Conservation (phyloP, 2,329 filamentous ascomycete species). For the Sphaerostilbella broomeana region DNA sequence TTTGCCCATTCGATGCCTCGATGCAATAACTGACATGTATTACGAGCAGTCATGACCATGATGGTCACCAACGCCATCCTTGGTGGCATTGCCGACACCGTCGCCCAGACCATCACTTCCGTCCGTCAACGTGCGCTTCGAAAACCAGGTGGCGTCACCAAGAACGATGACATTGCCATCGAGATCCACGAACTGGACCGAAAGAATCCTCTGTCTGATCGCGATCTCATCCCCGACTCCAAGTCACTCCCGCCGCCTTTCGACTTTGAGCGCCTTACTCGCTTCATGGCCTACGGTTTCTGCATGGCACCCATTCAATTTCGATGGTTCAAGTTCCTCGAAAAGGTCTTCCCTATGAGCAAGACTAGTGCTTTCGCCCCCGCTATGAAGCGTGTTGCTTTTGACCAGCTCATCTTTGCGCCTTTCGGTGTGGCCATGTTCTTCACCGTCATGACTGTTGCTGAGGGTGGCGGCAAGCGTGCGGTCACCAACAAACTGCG, state of each 20-base stretch:
- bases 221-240: constrained; percentile 59
- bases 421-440: constrained; percentile 81
- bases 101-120: constrained; percentile 86
- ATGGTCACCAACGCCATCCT: constrained; percentile 98
- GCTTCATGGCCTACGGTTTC: constrained; percentile 97
- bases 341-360: constrained; percentile 73
- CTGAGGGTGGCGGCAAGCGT: constrained; percentile 80
- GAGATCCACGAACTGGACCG: constrained; percentile 84
- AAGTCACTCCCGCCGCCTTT: constrained; percentile 70
- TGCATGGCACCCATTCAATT: constrained; percentile 93
- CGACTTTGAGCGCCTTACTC: constrained; percentile 87
- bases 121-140: constrained; percentile 61
- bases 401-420: constrained; percentile 90
- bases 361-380: constrained; percentile 67
- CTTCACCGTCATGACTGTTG: constrained; percentile 93
- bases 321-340: constrained; percentile 89
- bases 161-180: constrained; percentile 70
- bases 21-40: constrained; percentile 1
- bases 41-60: constrained; percentile 75
- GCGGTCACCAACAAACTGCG: constrained; percentile 78
- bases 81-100: constrained; percentile 91
- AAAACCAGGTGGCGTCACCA: constrained; percentile 52
- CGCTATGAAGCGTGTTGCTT: constrained; percentile 81
- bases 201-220: constrained; percentile 61
- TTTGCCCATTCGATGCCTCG: no score